Evolutionary conservation across 139 green algal genomes (phyloP).

Genomic region (Coccomyxa sp.): DNA sequence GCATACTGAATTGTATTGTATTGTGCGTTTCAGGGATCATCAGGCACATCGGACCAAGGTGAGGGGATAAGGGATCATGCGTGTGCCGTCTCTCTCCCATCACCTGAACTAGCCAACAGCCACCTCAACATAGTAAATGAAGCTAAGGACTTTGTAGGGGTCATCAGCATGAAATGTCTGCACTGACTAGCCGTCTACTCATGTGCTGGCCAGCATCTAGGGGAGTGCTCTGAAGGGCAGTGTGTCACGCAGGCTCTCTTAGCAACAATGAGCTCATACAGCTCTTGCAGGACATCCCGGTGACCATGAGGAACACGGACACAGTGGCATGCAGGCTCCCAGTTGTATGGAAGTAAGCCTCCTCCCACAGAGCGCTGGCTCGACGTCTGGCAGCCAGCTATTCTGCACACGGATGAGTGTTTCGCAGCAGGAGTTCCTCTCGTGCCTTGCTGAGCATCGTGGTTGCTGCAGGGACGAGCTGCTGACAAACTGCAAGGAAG

Average conservation of each 20-base stretch:
- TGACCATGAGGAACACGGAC: not conserved
- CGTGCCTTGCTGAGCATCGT: not conserved
- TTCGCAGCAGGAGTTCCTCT: not conserved
- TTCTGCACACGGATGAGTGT: not conserved
- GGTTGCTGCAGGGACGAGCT: not conserved
- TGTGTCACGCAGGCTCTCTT: not conserved
- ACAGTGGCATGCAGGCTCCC: not conserved
- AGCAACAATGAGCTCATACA: not conserved
- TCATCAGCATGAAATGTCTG: no score
- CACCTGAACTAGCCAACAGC: not conserved
- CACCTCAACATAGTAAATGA: no score
- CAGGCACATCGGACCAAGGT: not conserved
- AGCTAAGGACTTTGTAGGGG: no score
- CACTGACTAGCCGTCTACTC: no score
- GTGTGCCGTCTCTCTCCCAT: not conserved
- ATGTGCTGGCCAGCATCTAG: no score
- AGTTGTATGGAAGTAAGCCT: not conserved
- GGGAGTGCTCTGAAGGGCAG: not conserved
- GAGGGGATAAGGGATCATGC: no score
- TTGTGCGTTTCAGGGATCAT: not conserved
- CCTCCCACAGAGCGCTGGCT: not conserved
- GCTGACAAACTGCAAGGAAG: not conserved
- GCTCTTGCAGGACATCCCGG: not conserved
- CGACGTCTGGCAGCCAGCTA: not conserved
- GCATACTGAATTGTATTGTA: no score